phyloP scores from a whole-genome alignment of 495 filamentous ascomycete genomes.

The Parathielavia appendiculata region DNA sequence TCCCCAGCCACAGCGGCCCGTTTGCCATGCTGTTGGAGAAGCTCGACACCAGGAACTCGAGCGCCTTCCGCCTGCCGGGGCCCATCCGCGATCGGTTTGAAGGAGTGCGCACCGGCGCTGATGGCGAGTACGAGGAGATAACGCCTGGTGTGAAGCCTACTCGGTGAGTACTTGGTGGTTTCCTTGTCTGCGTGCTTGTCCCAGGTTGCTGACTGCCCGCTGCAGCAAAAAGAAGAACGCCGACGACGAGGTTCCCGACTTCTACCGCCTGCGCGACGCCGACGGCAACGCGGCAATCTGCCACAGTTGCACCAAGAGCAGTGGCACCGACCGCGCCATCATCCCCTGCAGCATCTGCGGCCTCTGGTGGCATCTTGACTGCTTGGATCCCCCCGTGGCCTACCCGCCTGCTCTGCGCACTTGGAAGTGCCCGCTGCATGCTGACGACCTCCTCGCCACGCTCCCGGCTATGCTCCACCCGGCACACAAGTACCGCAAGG shows the following conservation, averaged over 20 bases:
- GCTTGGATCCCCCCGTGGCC: conserved; percentile 76
- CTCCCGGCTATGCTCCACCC: conserved; percentile 42
- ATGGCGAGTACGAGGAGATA: conserved; percentile 73
- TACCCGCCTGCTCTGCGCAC: conserved; percentile 63
- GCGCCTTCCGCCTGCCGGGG: conserved; percentile 66
- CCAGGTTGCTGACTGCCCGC: conserved; percentile 25
- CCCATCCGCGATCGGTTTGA: conserved; percentile 67
- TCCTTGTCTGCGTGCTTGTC: conserved; percentile 17
- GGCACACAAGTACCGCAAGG: conserved; percentile 48
- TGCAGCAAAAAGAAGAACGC: conserved; percentile 51
- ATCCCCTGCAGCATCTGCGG: conserved; percentile 79
- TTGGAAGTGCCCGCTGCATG: conserved; percentile 88
- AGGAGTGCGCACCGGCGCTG: conserved; percentile 63
- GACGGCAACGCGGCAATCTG: conserved; percentile 70
- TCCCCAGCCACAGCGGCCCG: conserved; percentile 38
- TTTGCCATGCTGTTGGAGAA: conserved; percentile 56
- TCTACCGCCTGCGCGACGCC: conserved; percentile 56
- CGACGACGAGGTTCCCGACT: conserved; percentile 59
- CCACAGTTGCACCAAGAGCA: conserved; percentile 58
- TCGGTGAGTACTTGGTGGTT: conserved; percentile 26
- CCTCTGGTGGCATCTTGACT: conserved; percentile 84
- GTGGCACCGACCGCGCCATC: conserved; percentile 54
- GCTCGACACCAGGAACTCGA: conserved; percentile 60
- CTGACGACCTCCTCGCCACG: conserved; percentile 50
- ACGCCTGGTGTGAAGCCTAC: conserved; percentile 33